Evolutionary conservation across 768 basidiomycete genomes (phyloP).

Genomic region (Favolaschia claudopus): DNA sequence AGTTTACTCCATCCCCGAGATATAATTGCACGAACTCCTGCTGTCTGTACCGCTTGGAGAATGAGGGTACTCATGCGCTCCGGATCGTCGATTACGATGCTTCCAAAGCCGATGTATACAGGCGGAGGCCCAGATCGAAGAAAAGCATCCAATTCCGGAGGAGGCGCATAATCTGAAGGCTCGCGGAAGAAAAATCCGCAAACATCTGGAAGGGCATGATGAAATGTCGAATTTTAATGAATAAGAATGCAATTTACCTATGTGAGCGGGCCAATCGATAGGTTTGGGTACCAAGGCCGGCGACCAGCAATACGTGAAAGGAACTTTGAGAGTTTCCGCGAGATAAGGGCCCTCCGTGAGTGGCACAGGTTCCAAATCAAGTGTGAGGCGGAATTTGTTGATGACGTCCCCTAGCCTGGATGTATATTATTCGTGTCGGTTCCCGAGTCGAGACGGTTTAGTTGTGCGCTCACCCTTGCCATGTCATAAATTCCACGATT

Average conservation of each 20-base stretch:
- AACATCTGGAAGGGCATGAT: slow-evolving; percentile 45
- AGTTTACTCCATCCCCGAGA: slow-evolving; percentile 50
- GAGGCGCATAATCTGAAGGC: slow-evolving; percentile 40
- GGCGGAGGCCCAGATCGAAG: slow-evolving; percentile 43
- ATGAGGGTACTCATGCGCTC: slow-evolving; percentile 38
- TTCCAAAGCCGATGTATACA: slow-evolving; percentile 54
- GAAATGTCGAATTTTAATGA: slow-evolving; percentile 34
- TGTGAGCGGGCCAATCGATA: slow-evolving; percentile 49
- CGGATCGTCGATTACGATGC: slow-evolving; percentile 22
- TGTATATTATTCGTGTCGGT: not conserved
- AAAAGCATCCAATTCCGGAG: slow-evolving; percentile 40
- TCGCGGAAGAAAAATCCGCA: slow-evolving; percentile 53
- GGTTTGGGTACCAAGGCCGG: slow-evolving; percentile 49
- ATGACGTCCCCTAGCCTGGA: slow-evolving; percentile 51
- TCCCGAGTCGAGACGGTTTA: not conserved
- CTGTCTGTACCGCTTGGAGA: slow-evolving; percentile 45
- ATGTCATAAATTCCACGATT: slow-evolving; percentile 51
- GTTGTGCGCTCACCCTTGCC: slow-evolving; percentile 42
- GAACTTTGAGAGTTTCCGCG: slow-evolving; percentile 46
- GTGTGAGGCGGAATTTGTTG: slow-evolving; percentile 47
- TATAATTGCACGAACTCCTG: slow-evolving; percentile 50
- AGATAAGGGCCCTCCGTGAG: slow-evolving; percentile 44
- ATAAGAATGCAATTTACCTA: slow-evolving; percentile 46
- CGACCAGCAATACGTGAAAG: slow-evolving; percentile 52
- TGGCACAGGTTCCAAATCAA: slow-evolving; percentile 46